Evolutionary conservation across 1,284 basidiomycete species (phyloP), one percentile per base, ranked within the genome.

Genomic region (Microbotryum violaceum): DNA sequence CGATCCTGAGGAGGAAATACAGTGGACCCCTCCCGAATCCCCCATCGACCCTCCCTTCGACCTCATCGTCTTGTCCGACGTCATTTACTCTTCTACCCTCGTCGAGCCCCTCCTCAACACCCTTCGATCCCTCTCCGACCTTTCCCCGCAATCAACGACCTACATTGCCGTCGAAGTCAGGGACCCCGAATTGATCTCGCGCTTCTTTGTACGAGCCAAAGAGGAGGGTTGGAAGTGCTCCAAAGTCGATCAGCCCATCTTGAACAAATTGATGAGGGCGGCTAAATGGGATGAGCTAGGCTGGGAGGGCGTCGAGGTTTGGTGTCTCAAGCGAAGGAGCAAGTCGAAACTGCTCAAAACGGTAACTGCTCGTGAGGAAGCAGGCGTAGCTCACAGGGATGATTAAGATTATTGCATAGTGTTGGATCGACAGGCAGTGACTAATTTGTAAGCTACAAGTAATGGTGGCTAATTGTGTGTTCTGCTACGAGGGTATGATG

Each of bases 1-100:
- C 29, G 29, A 42, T n/a, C 10, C n/a, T 1, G 37, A 42, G 14
- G 6, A 16, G 14, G 37, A 42, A 6, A 25, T n/a, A n/a, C n/a
- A 33, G 20, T 31, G 16, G 20, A 21, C 25, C 44, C 20, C 51
- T 33, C 23, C 29, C 46, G n/a, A 12, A 23, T 5, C 14, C 16
- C 33, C 25, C 27, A 5, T 20, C 20, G 44, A 58, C 0, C 83
- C 83, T 0, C 56, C 56, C 10, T 87, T 87, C 77, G 87, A 92
- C 75, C 79, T 91, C 63, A 85, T 94, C 66, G 74, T 89, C 60
- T 85, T 89, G 20, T 85, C 90, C 60, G 91, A 96, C 75, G 93
- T 91, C 0, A 77, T 93, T 57, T 94, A 92, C 74, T 75, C 80
- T 33, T 73, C 80, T 1, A 76, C 80, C 9, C 83, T 93, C 55